A percentile compares a stretch with the other conserved stretches of the same genome.
These are phyloP conservation scores for Diaporthe ampelina DNA, from an alignment of 2,329 filamentous ascomycete genomes.

Conservation along the genomic window DNA sequence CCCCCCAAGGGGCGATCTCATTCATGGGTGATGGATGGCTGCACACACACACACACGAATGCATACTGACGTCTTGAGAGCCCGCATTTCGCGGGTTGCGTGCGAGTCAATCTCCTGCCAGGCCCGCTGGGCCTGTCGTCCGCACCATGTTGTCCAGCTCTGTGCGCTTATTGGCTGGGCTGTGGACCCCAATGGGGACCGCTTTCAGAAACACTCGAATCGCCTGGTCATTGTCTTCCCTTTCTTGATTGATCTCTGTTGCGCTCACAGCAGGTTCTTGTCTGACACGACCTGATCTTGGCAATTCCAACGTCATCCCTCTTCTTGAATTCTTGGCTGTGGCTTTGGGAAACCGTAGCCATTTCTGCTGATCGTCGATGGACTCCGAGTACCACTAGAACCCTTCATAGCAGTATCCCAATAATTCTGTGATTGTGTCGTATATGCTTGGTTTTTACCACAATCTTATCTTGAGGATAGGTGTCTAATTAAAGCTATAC, in stretches of 20 bases:
- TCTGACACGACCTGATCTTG: background rate
- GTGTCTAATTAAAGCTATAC: too few relatives aligned
- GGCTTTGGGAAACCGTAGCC: background rate
- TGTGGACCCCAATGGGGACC: background rate
- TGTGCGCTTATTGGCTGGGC: constrained; percentile 3
- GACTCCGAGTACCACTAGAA: too few relatives aligned
- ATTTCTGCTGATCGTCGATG: background rate
- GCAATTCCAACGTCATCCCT: constrained; percentile 15
- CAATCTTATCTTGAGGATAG: too few relatives aligned
- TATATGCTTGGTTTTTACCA: too few relatives aligned
- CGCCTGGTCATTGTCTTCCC: background rate
- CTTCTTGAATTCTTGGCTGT: background rate
- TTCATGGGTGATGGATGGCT: background rate
- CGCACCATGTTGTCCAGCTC: constrained; percentile 4
- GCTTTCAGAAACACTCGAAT: constrained; percentile 8
- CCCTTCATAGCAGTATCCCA: too few relatives aligned
- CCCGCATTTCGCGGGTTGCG: background rate
- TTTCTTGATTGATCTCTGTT: background rate
- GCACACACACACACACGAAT: background rate
- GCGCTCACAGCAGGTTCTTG: background rate
- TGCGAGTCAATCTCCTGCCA: constrained; percentile 21
- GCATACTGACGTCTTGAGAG: constrained; percentile 7
- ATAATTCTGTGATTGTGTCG: too few relatives aligned
- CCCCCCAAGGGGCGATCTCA: background rate
- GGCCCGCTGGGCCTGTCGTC: constrained; percentile 10